These are phyloP conservation scores for Arxiozyma bovina DNA, from an alignment of 1,139 yeast species.

Conservation along the genomic window DNA sequence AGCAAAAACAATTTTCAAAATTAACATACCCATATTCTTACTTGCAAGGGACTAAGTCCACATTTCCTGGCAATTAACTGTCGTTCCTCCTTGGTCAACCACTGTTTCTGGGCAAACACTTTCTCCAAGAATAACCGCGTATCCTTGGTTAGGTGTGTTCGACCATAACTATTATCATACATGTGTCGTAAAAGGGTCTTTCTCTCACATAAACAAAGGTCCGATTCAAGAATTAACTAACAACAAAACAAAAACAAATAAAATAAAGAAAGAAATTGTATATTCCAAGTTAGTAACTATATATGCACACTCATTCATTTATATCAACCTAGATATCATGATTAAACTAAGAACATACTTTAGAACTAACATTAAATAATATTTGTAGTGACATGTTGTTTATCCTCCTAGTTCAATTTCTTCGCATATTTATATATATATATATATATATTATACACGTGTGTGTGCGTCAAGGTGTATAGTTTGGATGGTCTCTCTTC, in stretches of 20 bases:
- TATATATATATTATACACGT: no score
- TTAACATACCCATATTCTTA: constrained; percentile 9
- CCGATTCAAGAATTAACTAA: constrained; percentile 3
- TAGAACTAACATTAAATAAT: background rate
- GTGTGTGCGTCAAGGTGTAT: no score
- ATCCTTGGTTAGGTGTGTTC: constrained; percentile 5
- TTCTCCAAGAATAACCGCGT: constrained; percentile 7
- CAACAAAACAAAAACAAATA: background rate
- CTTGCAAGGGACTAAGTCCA: constrained; percentile 10
- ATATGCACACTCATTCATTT: no score
- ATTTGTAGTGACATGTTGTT: background rate
- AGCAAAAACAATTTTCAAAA: constrained; percentile 2
- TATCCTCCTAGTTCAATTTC: background rate
- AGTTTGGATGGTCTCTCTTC: background rate
- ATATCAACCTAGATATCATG: background rate
- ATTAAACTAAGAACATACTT: background rate
- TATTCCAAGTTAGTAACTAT: background rate
- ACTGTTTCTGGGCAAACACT: constrained; percentile 8
- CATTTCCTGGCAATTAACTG: constrained; percentile 9
- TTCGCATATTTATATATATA: background rate
- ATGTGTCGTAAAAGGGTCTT: constrained; percentile 8
- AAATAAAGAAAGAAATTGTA: background rate
- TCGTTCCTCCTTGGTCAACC: constrained; percentile 10
- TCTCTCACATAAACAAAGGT: constrained; percentile 6
- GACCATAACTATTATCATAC: constrained; percentile 6